These are phyloP conservation scores for Zygosaccharomyces pseudobailii DNA, from an alignment of 1,139 yeast genomes.

Conservation along the genomic window DNA sequence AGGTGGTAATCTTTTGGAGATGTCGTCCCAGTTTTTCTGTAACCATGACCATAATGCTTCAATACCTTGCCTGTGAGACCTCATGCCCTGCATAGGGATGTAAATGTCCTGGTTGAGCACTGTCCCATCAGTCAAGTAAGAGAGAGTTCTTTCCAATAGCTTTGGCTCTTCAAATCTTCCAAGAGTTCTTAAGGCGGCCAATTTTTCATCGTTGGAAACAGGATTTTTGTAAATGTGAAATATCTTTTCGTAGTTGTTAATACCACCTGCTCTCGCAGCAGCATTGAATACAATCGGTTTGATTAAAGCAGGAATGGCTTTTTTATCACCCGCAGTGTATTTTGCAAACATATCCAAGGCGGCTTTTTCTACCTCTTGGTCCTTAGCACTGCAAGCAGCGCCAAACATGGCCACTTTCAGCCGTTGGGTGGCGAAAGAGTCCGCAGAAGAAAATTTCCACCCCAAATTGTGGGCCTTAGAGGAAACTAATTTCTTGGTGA, in stretches of 20 bases:
- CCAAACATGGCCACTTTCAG: conserved; percentile 69
- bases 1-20: conserved; percentile 70
- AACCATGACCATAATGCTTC: conserved; percentile 74
- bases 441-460: conserved; percentile 59
- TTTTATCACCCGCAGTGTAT: conserved; percentile 55
- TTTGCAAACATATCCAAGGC: conserved; percentile 55
- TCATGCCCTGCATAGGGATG: conserved; percentile 69
- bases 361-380: conserved; percentile 48
- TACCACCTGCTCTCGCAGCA: conserved; percentile 66
- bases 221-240: conserved; percentile 63
- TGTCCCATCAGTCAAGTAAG: conserved; percentile 59
- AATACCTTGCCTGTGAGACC: conserved; percentile 56
- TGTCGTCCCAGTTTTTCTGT: conserved; percentile 63
- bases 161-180: conserved; percentile 63
- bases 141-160: conserved; percentile 57
- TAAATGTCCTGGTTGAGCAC: conserved; percentile 79
- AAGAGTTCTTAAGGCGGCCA: conserved; percentile 66
- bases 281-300: conserved; percentile 64
- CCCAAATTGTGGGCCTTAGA: conserved; percentile 60
- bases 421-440: conserved; percentile 68
- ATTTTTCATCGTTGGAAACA: conserved; percentile 65
- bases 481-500: conserved; percentile 56
- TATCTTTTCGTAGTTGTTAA: conserved; percentile 58
- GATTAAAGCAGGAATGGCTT: conserved; percentile 78
- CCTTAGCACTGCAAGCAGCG: conserved; percentile 60